These are phyloP conservation scores for Gastrodia elata DNA, from an alignment of 106 monocot species.

Conservation along the genomic window DNA sequence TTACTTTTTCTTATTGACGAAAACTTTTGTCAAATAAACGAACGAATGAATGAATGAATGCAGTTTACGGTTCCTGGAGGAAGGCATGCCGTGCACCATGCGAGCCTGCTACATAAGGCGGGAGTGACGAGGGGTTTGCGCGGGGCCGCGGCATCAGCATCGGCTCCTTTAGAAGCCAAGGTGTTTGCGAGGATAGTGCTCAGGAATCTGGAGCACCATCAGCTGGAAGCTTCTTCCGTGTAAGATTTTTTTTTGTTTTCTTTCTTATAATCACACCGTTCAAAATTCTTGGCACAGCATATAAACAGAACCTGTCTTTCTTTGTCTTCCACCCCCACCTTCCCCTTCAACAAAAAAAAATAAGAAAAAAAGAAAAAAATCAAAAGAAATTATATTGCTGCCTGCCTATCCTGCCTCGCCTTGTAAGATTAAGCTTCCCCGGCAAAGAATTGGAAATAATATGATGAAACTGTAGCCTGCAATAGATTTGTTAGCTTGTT, in stretches of 20 bases:
- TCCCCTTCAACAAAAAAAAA: no score
- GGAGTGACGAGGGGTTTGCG: constrained; percentile 65
- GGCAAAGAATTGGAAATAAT: background rate
- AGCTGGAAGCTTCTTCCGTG: constrained; percentile 27
- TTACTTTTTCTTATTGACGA: background rate
- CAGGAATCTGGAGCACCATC: constrained; percentile 78
- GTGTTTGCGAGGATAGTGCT: constrained; percentile 73
- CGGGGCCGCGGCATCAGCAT: constrained; percentile 54
- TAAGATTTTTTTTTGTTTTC: no score
- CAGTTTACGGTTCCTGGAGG: constrained; percentile 93
- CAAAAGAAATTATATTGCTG: no score
- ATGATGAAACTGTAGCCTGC: background rate
- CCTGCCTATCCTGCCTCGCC: no score
- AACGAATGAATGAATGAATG: constrained; percentile 14
- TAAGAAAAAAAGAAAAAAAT: no score
- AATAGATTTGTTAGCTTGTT: background rate
- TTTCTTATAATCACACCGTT: no score
- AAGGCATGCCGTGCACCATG: constrained; percentile 81
- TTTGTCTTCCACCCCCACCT: no score
- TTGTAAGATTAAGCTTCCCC: no score
- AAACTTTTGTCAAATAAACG: no score
- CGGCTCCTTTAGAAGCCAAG: constrained; percentile 75
- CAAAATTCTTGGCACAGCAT: no score
- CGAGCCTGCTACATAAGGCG: constrained; percentile 54
- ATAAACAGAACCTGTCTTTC: no score